These are phyloP conservation scores for Petunia hybrid DNA, from an alignment of 305 asterid species.

Conservation along the genomic window DNA sequence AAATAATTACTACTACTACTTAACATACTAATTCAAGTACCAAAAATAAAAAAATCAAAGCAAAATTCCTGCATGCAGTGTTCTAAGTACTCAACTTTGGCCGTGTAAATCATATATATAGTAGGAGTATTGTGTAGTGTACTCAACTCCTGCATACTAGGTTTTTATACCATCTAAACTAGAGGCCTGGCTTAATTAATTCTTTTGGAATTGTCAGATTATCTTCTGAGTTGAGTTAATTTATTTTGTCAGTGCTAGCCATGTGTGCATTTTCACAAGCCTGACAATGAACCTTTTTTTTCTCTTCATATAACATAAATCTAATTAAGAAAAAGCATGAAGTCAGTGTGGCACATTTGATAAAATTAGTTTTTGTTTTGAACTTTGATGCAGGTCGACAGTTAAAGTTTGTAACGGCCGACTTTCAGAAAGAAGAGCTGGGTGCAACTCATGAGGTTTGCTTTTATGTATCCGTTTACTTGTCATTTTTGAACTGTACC, in stretches of 20 bases:
- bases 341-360: no score
- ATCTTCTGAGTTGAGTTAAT: no score
- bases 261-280: no score
- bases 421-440: slow-evolving; percentile 39
- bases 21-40: background rate
- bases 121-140: no score
- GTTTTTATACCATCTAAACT: no score
- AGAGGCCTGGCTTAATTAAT: no score
- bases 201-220: no score
- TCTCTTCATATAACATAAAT: background rate
- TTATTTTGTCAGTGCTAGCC: no score
- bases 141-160: no score
- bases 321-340: background rate
- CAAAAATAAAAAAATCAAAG: background rate
- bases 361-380: no score
- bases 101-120: background rate
- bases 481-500: background rate
- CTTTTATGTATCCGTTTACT: background rate
- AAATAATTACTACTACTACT: background rate
- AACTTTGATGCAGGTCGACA: slow-evolving; percentile 56
- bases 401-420: slow-evolving; percentile 34
- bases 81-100: background rate
- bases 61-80: background rate
- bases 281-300: no score
- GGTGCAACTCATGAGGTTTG: slow-evolving; percentile 52